Conservation (phyloP, 2,329 filamentous ascomycete species). For the Acrocalymma vagum region DNA sequence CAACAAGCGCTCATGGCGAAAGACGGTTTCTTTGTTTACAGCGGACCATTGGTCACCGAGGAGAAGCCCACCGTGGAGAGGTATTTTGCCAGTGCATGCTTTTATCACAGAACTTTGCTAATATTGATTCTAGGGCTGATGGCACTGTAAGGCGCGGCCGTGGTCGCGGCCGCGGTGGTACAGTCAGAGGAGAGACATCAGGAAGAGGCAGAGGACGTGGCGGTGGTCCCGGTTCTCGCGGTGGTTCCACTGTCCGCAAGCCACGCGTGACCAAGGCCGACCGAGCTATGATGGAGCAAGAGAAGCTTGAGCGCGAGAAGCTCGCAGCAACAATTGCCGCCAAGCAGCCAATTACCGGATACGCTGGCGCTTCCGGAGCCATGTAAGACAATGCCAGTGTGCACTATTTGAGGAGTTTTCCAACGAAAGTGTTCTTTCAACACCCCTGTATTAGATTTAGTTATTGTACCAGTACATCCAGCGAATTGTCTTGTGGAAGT, state of each 20-base stretch:
- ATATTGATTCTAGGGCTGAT: conserved; percentile 67
- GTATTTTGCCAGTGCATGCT: conserved; percentile 51
- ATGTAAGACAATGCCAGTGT: conserved; percentile 5
- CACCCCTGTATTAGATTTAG: conserved; percentile 15
- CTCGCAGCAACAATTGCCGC: conserved; percentile 46
- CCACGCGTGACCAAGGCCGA: conserved; percentile 88
- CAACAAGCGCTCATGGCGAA: conserved; percentile 92
- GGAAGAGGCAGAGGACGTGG: conserved; percentile 56
- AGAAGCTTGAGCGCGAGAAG: conserved; percentile 78
- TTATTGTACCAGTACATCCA: conserved; percentile 4
- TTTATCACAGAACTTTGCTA: conserved; percentile 26
- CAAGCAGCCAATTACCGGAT: conserved; percentile 26
- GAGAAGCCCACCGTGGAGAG: conserved; percentile 76
- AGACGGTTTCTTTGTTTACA: conserved; percentile 98
- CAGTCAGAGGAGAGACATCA: conserved; percentile 51
- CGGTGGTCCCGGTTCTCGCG: conserved; percentile 74
- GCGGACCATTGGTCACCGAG: conserved; percentile 87
- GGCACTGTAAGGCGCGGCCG: conserved; percentile 75
- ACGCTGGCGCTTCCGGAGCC: conserved; percentile 19
- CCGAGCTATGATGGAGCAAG: conserved; percentile 79
- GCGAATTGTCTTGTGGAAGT: not conserved
- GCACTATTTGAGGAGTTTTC: no score
- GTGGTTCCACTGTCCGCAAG: conserved; percentile 78
- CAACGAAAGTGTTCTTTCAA: not conserved
- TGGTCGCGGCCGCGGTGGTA: conserved; percentile 63